Evolutionary conservation across 257 asterid genomes (phyloP), one percentile per base, ranked within the genome.

Genomic region (Nicotiana tomentosiformis): DNA sequence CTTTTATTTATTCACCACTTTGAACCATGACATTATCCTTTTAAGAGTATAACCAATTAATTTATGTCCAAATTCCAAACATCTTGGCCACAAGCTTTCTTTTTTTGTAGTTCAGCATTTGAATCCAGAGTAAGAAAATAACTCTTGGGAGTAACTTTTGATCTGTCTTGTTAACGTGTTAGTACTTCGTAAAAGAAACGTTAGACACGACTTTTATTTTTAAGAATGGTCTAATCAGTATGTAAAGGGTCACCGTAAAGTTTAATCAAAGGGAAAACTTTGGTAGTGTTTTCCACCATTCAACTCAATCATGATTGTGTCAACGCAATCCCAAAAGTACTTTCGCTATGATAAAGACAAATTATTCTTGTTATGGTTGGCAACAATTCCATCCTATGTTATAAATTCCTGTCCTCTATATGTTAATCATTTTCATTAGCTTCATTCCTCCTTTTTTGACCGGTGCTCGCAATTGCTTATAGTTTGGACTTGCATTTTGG

Each of bases 361-460:
- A 1, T 32, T 78, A 43, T 49, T 43, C 68, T 66, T 53, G 23
- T 32, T 67, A 65, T n/a, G 33, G 35, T 30, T 9, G 67, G 6
- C 15, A 2, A n/a, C 4, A 7, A 14, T 53, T 62, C 35, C 39
- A 58, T 7, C 56, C 51, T 7, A 60, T 60, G 39, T 10, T 20
- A 18, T 33, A 17, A 1, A 8, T 43, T 43, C 51, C 0, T 43
- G 10, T 60, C 55, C 15, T 72, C 32, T 69, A 17, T 62, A 7
- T 79, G 83, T 70, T 78, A 82, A 78, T 78, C 80, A 20, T 77
- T 79, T 67, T 68, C 68, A 82, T 83, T 86, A 62, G 80, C 64
- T 81, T 16, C 82, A 81, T 81, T 76, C 79, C 23, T 37, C 30
- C 46, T 66, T 66, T 66, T 72, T 83, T 86, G 90, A 89, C 87